phyloP scores from a whole-genome alignment of 1,139 yeast genomes.

The Saccharomyces pastorianus region DNA sequence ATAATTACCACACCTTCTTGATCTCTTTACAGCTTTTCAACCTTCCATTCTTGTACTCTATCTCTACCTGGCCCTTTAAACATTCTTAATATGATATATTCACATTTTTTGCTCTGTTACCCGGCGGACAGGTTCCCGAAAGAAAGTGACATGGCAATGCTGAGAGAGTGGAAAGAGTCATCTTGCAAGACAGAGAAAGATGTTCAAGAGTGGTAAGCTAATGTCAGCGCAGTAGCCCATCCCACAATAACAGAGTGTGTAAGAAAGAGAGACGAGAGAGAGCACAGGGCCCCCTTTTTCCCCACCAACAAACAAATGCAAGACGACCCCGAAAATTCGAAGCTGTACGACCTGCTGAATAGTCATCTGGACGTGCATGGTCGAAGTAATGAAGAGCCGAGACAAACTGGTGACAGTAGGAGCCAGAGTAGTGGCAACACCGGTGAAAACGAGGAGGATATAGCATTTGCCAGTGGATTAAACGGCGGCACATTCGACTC shows the following conservation, averaged over 20 bases:
- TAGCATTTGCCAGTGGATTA: not conserved
- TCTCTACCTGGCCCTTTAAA: not conserved
- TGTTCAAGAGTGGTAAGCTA: not conserved
- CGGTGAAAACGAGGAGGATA: not conserved
- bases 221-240: not conserved
- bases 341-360: not conserved
- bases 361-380: not conserved
- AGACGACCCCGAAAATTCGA: constrained; percentile 1
- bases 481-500: constrained; percentile 23
- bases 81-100: not conserved
- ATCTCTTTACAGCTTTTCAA: not conserved
- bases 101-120: not conserved
- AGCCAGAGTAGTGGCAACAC: not conserved
- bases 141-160: constrained; percentile 1
- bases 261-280: not conserved
- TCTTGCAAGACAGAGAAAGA: not conserved
- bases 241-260: not conserved
- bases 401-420: not conserved
- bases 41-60: not conserved
- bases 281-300: not conserved
- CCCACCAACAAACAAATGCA: not conserved
- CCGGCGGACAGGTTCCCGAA: not conserved
- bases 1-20: constrained; percentile 6
- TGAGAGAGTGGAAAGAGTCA: constrained; percentile 1
- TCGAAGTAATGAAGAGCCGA: not conserved